Evolutionary conservation across 208 protist genomes (phyloP), one percentile per base, ranked within the genome.

Genomic region (Lotmaria passim): DNA sequence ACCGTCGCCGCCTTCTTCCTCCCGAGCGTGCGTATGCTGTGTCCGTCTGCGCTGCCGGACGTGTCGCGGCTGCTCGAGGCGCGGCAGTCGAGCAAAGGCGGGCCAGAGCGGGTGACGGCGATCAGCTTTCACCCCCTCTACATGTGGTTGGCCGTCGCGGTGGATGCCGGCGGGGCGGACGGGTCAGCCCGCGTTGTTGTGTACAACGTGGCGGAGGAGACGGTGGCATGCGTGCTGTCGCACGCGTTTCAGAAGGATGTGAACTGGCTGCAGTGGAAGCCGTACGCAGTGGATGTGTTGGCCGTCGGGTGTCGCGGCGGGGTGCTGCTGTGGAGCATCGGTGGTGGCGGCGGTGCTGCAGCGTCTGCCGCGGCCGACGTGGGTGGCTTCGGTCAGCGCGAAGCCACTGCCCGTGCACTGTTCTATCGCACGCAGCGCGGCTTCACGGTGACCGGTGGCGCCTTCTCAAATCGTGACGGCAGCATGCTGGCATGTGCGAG

Each of bases 161-260:
- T 92, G 24, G 81, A 91, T 17, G 89, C 90, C 48, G 85, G 83
- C 3, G 64, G 63, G 33, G 14, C 57, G 1, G 64, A 71, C 52
- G 75, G 71, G 24, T 56, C 68, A 21, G 62, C 75, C 19, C 83
- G 89, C 26, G 85, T 94, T 3, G 67, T 84, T 7, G 51, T 96
- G 30, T 91, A 91, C 66, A 75, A 94, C 65, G 78, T 90, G 1
- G 64, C 65, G 6, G 73, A 72, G 15, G 68, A 63, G 2, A 58
- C 52, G 59, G 56, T 82, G 28, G 46, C 73, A 26, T 79, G 68
- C 43, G 81, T 86, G 24, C 79, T 96, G 19, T 80, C 82, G 24
- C 89, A 96, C 58, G 83, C 83, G 38, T 93, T 96, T 66, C 89
- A 93, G 75, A 60, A 53, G 10, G 64, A 83, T 11, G 82, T 89